phyloP scores from a whole-genome alignment of 495 filamentous ascomycete genomes.

The Aspergillus taichungensis region DNA sequence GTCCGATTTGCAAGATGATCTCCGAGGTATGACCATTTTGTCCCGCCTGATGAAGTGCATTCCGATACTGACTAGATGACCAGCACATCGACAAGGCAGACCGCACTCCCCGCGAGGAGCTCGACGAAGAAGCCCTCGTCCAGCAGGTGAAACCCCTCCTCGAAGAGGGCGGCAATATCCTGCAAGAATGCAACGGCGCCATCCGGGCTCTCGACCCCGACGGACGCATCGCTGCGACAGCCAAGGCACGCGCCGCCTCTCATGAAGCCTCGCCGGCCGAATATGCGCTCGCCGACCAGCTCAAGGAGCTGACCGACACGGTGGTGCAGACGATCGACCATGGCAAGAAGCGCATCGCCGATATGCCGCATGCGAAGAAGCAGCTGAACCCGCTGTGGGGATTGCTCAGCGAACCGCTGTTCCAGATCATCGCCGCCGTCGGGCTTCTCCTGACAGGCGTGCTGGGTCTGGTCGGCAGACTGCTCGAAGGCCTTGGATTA shows the following conservation, averaged over 20 bases:
- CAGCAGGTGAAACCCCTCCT: slow-evolving; percentile 76
- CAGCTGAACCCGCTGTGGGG: slow-evolving; percentile 83
- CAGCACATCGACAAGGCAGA: slow-evolving; percentile 75
- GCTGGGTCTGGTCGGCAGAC: slow-evolving; percentile 67
- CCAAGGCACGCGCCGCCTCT: slow-evolving; percentile 73
- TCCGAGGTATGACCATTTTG: slow-evolving; percentile 48
- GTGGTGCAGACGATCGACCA: slow-evolving; percentile 73
- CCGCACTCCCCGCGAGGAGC: slow-evolving; percentile 75
- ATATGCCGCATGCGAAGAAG: slow-evolving; percentile 93
- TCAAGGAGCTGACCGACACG: slow-evolving; percentile 63
- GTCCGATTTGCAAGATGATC: slow-evolving; percentile 83
- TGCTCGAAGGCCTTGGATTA: slow-evolving; percentile 77
- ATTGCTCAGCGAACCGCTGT: slow-evolving; percentile 71
- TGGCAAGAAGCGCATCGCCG: slow-evolving; percentile 74
- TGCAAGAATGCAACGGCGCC: slow-evolving; percentile 80
- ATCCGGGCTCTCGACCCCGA: slow-evolving; percentile 90
- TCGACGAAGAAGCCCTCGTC: slow-evolving; percentile 86
- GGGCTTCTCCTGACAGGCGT: slow-evolving; percentile 79
- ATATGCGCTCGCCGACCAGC: slow-evolving; percentile 69
- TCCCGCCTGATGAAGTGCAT: not conserved
- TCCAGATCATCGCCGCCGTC: slow-evolving; percentile 90
- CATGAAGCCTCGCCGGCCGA: slow-evolving; percentile 81
- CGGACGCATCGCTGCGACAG: slow-evolving; percentile 73
- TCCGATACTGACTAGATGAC: slow-evolving; percentile 14
- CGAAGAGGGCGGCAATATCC: slow-evolving; percentile 72